Base-by-base conservation (phyloP, 1,284 basidiomycete species). In the Ganoderma sp. region DNA sequence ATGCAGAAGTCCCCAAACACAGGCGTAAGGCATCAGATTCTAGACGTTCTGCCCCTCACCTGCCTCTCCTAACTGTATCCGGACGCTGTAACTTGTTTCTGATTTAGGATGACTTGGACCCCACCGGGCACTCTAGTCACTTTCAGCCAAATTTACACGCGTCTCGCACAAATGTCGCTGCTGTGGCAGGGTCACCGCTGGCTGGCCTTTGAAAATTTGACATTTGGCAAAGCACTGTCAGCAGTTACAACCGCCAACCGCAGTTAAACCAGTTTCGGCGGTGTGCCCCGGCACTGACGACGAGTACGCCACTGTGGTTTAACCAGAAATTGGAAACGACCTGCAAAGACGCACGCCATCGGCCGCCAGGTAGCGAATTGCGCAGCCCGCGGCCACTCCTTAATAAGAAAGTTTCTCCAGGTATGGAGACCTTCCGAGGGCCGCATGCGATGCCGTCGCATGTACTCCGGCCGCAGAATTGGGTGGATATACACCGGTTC, bases 401-500 rank as follows among this genome's bases (percentile, higher is more conserved):
- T 32, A 32, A 32, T 32, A 32, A 22, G n/a, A 50, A 14, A 14
- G n/a, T 39, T 54, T 17, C 28, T 6, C 25, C 52, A 57, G 34
- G 52, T 57, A 37, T 37, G 56, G 32, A n/a, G 19, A 57, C 61
- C 61, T 50, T 58, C 61, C 61, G 9, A 54, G 34, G 37, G 65
- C 60, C 60, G 65, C 17, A 41, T 65, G 67, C 69, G 69, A 71
- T 65, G 65, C 69, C 69, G 67, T 71, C 69, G 69, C 63, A 71
- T 68, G 67, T 28, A 17, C 15, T 10, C n/a, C 7, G n/a, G 48
- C 48, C n/a, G n/a, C 32, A 32, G 32, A 32, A 32, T 32, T 32
- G 32, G 28, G 32, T 32, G 32, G 32, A 32, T 32, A 32, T 32
- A 32, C 17, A 17, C 17, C 15, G 42, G 22, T 52, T 14, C 48